Conservation (phyloP, 305 asterid genomes). For the Fraxinus ornus region DNA sequence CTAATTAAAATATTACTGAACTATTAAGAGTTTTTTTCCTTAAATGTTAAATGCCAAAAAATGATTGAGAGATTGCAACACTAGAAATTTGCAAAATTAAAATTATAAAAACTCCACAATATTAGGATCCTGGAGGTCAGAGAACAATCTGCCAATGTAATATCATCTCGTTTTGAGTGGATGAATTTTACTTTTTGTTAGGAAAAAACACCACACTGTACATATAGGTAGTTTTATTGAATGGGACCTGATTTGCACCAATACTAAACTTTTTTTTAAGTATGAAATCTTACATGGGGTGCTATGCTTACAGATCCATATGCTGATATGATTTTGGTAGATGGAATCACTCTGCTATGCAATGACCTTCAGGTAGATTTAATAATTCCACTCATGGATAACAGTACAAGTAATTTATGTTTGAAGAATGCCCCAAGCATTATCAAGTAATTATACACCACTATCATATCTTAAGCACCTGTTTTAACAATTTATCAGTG, state of each 20-base stretch:
- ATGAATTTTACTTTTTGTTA: background rate
- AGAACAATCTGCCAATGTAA: background rate
- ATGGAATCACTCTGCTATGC: constrained; percentile 85
- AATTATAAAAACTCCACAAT: background rate
- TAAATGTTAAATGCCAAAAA: background rate
- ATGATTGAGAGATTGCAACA: background rate
- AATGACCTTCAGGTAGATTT: constrained; percentile 80
- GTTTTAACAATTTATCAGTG: background rate
- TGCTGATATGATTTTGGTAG: constrained; percentile 90
- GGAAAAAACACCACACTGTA: background rate
- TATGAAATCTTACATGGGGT: constrained; percentile 25
- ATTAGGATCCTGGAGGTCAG: background rate
- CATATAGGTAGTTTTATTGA: background rate
- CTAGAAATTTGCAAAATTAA: background rate
- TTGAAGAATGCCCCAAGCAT: background rate
- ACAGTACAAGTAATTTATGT: background rate
- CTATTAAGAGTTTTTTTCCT: background rate
- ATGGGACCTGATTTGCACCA: background rate
- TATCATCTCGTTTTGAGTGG: background rate
- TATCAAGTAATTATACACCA: background rate
- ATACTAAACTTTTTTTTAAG: background rate
- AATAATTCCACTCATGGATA: constrained; percentile 9
- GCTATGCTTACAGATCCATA: constrained; percentile 62
- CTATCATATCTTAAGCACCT: background rate
- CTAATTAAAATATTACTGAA: background rate